These are phyloP conservation scores for Sporothrix euskadiensis DNA, from an alignment of 2,329 filamentous ascomycete genomes.

Conservation along the genomic window DNA sequence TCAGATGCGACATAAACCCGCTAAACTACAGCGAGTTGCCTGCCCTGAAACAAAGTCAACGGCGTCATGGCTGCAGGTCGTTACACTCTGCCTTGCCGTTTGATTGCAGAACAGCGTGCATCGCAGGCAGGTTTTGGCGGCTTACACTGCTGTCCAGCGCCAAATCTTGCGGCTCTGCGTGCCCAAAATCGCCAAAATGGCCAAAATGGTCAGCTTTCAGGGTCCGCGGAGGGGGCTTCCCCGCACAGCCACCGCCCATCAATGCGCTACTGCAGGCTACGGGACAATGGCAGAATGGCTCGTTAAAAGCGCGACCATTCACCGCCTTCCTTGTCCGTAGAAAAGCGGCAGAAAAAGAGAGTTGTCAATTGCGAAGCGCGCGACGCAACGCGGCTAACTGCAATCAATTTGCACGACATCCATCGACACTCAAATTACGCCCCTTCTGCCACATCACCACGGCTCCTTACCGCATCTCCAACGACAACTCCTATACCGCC, in stretches of 20 bases:
- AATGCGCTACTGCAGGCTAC: constrained; percentile 13
- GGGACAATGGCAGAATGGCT: not conserved
- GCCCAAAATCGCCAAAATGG: not conserved
- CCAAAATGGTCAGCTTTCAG: not conserved
- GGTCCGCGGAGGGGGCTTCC: not conserved
- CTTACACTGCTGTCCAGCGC: not conserved
- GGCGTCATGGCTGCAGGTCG: not conserved
- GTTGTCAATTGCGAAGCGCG: not conserved
- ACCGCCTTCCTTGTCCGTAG: not conserved
- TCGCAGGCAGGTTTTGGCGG: not conserved
- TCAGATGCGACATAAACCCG: not conserved
- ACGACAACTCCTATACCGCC: too few species aligned
- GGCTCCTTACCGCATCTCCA: too few species aligned
- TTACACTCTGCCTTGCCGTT: not conserved
- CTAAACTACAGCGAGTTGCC: not conserved
- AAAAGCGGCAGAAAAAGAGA: constrained; percentile 2
- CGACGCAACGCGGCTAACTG: not conserved
- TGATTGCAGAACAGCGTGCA: not conserved
- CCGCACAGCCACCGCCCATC: constrained; percentile 16
- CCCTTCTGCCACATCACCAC: too few species aligned
- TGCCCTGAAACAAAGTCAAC: not conserved
- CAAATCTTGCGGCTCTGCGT: constrained; percentile 2
- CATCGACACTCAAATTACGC: not conserved
- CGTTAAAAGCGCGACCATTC: not conserved
- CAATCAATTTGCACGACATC: not conserved